Base-by-base conservation (phyloP, 805 yeast species). In the Starmerella roubikii region DNA sequence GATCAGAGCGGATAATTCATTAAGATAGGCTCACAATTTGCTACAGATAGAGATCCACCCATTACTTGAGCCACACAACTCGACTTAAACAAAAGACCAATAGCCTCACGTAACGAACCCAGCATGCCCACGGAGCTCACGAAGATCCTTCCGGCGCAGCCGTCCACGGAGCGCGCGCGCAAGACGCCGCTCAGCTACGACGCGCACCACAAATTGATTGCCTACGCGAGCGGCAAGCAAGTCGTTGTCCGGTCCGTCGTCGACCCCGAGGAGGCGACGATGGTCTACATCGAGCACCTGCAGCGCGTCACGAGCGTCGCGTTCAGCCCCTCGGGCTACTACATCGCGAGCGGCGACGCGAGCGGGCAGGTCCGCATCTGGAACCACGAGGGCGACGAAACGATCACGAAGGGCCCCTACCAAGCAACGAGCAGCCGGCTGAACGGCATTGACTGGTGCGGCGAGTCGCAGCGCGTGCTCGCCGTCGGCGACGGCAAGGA, bases 401-500 rank as follows among this genome's bases (percentile, higher is more conserved):
- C 76, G 38, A 55, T 66, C 18, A 60, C 82, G 34, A 88, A 88
- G 60, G 78, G 85, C 41, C 94, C 85, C 50, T 81, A 74, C 55
- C 80, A 72, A 46, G 74, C 85, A 21, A 69, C 88, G 39, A 70
- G 78, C 28, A 95, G 95, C 4, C 71, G 81, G 7, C 75, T 91
- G 53, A 78, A 71, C 49, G 86, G 82, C 44, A 64, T 88, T 44
- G 78, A 83, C 1, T 88, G 97, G 97, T 97, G 91, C 57, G 77
- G 78, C 21, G 98, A 88, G 54, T 74, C 76, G 34, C 66, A 75
- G 44, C 71, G 98, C 49, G 64, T 91, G 37, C 82, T 91, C 54
- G 94, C 94, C 1, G 97, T 86, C 10, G 98, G 98, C 39, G 78
- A 81, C 50, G 98, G 97, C 35, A 78, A 78, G 49, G 95, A 85